These are phyloP conservation scores for Mortierella claussenii DNA, from an alignment of 192 early-diverging fungal genomes.

Conservation along the genomic window DNA sequence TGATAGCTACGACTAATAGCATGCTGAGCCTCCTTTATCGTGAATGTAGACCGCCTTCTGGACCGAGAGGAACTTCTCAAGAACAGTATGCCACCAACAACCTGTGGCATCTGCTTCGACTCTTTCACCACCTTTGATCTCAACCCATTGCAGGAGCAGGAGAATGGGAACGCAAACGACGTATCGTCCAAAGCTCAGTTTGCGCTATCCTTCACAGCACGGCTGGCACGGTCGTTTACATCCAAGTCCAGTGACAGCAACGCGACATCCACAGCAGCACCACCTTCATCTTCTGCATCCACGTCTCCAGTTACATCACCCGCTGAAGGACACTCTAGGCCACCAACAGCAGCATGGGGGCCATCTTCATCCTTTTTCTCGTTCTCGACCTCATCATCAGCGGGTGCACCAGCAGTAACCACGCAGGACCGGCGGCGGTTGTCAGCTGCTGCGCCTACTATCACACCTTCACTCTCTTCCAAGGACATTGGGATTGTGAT, in stretches of 20 bases:
- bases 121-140: slow-evolving; percentile 36
- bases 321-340: no score
- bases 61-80: slow-evolving; percentile 44
- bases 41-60: slow-evolving; percentile 28
- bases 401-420: neutral
- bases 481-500: slow-evolving; percentile 39
- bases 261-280: slow-evolving; percentile 4
- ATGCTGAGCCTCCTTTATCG: no score
- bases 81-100: slow-evolving; percentile 41
- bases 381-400: neutral
- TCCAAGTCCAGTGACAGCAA: neutral
- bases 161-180: neutral
- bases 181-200: slow-evolving; percentile 22
- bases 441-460: slow-evolving; percentile 3
- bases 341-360: no score
- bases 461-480: slow-evolving; percentile 40
- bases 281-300: slow-evolving; percentile 1
- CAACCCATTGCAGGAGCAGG: slow-evolving; percentile 11
- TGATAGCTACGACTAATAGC: no score
- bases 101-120: slow-evolving; percentile 51
- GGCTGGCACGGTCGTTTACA: slow-evolving; percentile 35
- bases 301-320: no score
- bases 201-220: slow-evolving; percentile 20
- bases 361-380: no score
- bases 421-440: neutral